These are phyloP conservation scores for Pythium myriotylum DNA, from an alignment of 352 stramenopile species.

Conservation along the genomic window DNA sequence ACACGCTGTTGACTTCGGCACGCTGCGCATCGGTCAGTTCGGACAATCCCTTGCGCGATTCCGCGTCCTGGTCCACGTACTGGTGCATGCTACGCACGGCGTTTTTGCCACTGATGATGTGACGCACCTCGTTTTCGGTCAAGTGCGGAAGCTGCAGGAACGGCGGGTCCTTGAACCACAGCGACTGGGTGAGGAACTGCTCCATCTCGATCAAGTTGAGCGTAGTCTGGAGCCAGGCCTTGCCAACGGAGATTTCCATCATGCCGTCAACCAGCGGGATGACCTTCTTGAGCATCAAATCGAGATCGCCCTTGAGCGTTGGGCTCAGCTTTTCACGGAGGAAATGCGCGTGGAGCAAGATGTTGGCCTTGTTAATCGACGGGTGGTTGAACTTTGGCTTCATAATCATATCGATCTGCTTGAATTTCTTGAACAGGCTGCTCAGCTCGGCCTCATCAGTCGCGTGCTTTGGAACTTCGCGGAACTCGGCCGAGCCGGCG, in stretches of 20 bases:
- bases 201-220: slow-evolving; percentile 97
- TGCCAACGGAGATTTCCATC: slow-evolving; percentile 97
- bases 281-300: slow-evolving; percentile 95
- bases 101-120: slow-evolving; percentile 93
- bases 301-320: slow-evolving; percentile 85
- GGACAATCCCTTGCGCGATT: slow-evolving; percentile 93
- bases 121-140: slow-evolving; percentile 89
- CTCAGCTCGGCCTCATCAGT: slow-evolving; percentile 69
- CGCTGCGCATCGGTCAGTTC: slow-evolving; percentile 92
- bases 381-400: slow-evolving; percentile 89
- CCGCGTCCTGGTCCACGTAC: slow-evolving; percentile 91
- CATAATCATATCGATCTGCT: slow-evolving; percentile 75
- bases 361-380: slow-evolving; percentile 81
- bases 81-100: slow-evolving; percentile 92
- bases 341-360: slow-evolving; percentile 96
- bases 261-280: slow-evolving; percentile 98
- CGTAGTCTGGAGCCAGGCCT: slow-evolving; percentile 94
- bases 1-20: slow-evolving; percentile 92
- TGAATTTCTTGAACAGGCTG: slow-evolving; percentile 75
- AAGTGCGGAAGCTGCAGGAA: slow-evolving; percentile 93
- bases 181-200: slow-evolving; percentile 96
- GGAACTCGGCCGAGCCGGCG: slow-evolving; percentile 90
- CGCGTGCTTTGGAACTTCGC: slow-evolving; percentile 70
- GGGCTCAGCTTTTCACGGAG: slow-evolving; percentile 84
- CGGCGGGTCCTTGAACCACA: slow-evolving; percentile 93